Evolutionary conservation across 2,329 filamentous ascomycete species (phyloP).

Genomic region (Parastagonospora avenae): DNA sequence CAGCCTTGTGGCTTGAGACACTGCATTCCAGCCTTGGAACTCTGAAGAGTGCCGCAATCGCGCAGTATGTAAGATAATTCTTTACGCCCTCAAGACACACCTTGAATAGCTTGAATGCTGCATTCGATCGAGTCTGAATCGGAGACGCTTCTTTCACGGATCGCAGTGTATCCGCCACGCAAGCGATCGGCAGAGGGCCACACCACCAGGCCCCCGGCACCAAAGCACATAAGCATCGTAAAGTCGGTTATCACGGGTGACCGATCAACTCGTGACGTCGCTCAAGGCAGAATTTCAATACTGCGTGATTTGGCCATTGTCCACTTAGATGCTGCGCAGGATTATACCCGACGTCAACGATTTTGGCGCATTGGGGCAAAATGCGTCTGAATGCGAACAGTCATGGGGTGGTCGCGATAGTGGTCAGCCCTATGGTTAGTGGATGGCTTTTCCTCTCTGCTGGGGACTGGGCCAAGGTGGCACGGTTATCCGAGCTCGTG

Average conservation of each 20-base stretch:
- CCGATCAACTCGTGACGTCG: slow-evolving; percentile 27
- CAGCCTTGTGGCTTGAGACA: neutral
- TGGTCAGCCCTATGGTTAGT: neutral
- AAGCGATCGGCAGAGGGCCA: slow-evolving; percentile 12
- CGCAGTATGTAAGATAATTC: neutral
- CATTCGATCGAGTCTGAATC: neutral
- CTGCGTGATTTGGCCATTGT: slow-evolving; percentile 3
- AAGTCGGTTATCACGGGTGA: slow-evolving; percentile 27
- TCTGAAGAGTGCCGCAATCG: neutral
- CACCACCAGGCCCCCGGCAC: slow-evolving; percentile 21
- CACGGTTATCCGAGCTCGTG: slow-evolving; percentile 2
- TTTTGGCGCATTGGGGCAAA: slow-evolving; percentile 1
- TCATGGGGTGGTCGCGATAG: slow-evolving; percentile 12
- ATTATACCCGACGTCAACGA: slow-evolving; percentile 19
- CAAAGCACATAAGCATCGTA: slow-evolving; percentile 12
- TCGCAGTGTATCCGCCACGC: slow-evolving; percentile 11
- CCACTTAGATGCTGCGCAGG: slow-evolving; percentile 8
- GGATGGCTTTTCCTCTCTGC: too few relatives aligned
- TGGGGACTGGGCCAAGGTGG: neutral
- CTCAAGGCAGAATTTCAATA: slow-evolving; percentile 22
- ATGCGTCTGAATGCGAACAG: slow-evolving; percentile 1
- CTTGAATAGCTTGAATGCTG: neutral
- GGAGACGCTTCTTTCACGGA: neutral
- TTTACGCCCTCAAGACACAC: neutral
- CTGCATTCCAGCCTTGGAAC: slow-evolving; percentile 3